These are phyloP conservation scores for Metschnikowia amazonensis DNA, from an alignment of 805 yeast genomes.

Conservation along the genomic window DNA sequence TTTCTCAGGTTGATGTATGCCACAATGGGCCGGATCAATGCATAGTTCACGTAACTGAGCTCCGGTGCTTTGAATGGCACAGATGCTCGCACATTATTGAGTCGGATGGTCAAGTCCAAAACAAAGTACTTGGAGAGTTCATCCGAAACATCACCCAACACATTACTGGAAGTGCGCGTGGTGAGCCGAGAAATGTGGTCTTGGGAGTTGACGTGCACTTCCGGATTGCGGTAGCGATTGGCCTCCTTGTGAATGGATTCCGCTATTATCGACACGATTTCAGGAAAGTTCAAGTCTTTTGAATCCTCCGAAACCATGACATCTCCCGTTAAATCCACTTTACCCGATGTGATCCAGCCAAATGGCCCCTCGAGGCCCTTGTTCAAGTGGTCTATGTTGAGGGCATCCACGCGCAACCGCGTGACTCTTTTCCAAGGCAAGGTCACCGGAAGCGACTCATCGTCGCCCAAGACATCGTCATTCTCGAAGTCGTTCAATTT, in stretches of 20 bases:
- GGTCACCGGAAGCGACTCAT: constrained; percentile 7
- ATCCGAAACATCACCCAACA: constrained; percentile 8
- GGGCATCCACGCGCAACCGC: constrained; percentile 77
- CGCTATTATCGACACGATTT: constrained; percentile 47
- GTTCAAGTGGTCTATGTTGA: constrained; percentile 84
- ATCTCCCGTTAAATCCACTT: constrained; percentile 91
- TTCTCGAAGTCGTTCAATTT: constrained; percentile 45
- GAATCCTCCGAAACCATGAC: constrained; percentile 71
- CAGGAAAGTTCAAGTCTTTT: constrained; percentile 45
- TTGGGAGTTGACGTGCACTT: constrained; percentile 26
- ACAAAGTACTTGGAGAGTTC: constrained; percentile 58
- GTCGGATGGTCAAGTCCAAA: constrained; percentile 71
- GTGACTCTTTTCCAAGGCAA: constrained; percentile 59
- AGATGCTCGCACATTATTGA: constrained; percentile 82
- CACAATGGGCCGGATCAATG: constrained; percentile 89
- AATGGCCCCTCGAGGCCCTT: constrained; percentile 91
- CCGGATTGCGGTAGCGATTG: constrained; percentile 37
- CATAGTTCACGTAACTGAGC: constrained; percentile 85
- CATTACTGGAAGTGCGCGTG: background rate
- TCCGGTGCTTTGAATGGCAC: constrained; percentile 88
- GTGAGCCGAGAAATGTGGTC: constrained; percentile 30
- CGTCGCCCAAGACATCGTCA: constrained; percentile 14
- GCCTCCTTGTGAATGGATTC: constrained; percentile 49
- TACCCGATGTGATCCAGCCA: constrained; percentile 94
- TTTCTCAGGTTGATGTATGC: constrained; percentile 89